phyloP scores from a whole-genome alignment of 768 basidiomycete species.

The Calocera cornea region DNA sequence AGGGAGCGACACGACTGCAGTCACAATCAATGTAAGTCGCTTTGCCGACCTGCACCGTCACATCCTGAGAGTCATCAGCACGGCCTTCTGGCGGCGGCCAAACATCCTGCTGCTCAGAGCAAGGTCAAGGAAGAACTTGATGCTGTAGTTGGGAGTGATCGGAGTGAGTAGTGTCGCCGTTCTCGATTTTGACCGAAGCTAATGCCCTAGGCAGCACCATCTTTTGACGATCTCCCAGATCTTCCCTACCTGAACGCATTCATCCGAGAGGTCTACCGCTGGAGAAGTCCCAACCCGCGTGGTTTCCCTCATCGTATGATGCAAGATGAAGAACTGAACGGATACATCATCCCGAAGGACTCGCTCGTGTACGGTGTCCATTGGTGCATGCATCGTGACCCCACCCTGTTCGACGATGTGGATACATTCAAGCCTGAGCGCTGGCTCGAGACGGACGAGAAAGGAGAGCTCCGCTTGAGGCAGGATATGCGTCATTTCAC shows the following conservation, averaged over 20 bases:
- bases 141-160: background rate
- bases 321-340: background rate
- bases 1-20: background rate
- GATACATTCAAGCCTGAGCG: constrained; percentile 67
- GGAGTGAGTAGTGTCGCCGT: background rate
- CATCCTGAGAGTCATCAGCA: background rate
- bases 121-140: background rate
- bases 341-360: constrained; percentile 44
- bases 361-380: constrained; percentile 64
- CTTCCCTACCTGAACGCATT: constrained; percentile 38
- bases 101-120: background rate
- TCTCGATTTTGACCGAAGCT: background rate
- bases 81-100: background rate
- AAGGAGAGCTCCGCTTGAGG: background rate
- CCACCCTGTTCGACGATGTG: constrained; percentile 56
- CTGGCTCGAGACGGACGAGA: constrained; percentile 40
- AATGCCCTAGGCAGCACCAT: background rate
- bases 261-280: constrained; percentile 30
- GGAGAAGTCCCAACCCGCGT: background rate
- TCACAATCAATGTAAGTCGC: background rate
- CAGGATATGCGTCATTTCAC: background rate
- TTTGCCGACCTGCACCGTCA: background rate
- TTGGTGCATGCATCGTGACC: constrained; percentile 78
- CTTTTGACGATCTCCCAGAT: constrained; percentile 30
- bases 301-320: background rate